Evolutionary conservation across 495 filamentous ascomycete genomes (phyloP).

Genomic region (Choiromyces venosus): DNA sequence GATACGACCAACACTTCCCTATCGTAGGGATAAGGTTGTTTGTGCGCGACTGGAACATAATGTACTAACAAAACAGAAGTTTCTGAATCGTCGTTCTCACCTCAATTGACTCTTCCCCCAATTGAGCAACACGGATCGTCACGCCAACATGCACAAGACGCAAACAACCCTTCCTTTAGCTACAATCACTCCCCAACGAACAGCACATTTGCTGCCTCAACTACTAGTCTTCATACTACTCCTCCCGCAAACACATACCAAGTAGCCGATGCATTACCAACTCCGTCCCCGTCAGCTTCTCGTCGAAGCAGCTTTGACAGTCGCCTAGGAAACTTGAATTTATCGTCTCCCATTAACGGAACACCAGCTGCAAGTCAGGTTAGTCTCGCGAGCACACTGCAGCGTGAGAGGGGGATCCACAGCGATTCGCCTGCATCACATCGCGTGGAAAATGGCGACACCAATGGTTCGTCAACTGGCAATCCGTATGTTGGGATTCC

Average conservation of each 20-base stretch:
- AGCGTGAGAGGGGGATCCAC: slow-evolving; percentile 41
- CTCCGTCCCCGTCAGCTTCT: slow-evolving; percentile 41
- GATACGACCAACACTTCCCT: slow-evolving; percentile 6
- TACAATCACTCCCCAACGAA: slow-evolving; percentile 37
- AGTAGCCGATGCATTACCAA: slow-evolving; percentile 34
- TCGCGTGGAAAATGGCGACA: slow-evolving; percentile 31
- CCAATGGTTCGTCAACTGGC: slow-evolving; percentile 26
- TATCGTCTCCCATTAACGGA: slow-evolving; percentile 38
- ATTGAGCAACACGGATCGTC: slow-evolving; percentile 37
- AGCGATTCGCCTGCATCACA: slow-evolving; percentile 38
- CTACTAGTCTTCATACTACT: slow-evolving; percentile 38
- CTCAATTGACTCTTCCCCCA: slow-evolving; percentile 41
- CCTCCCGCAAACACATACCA: slow-evolving; percentile 28
- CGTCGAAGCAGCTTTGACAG: slow-evolving; percentile 43
- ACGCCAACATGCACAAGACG: slow-evolving; percentile 37
- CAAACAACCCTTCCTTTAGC: slow-evolving; percentile 34
- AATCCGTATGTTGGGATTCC: slow-evolving; percentile 23
- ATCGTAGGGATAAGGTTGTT: neutral
- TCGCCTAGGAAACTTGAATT: slow-evolving; percentile 34
- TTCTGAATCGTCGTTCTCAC: slow-evolving; percentile 32
- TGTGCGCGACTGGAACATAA: slow-evolving; percentile 8
- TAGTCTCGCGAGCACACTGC: slow-evolving; percentile 40
- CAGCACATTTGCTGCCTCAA: slow-evolving; percentile 40
- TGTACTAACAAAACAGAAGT: slow-evolving; percentile 33
- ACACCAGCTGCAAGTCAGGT: slow-evolving; percentile 42